Evolutionary conservation across 345 rosid species (phyloP).

Genomic region (Hibiscus syriacus): DNA sequence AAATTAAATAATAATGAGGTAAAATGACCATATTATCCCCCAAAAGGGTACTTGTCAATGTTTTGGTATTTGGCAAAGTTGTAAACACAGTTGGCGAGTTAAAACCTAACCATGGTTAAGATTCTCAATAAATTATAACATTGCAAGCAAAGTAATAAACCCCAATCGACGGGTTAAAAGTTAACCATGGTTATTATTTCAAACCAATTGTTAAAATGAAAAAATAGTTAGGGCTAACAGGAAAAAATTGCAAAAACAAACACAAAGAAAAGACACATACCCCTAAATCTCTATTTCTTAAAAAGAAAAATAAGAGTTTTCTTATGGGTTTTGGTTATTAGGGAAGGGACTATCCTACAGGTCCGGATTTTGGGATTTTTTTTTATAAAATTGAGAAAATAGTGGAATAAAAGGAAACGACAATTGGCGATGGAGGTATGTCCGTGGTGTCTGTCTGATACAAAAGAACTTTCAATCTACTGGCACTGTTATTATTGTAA

Average conservation of each 20-base stretch:
- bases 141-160: neutral
- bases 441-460: conserved; percentile 18
- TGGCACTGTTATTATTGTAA: conserved; percentile 5
- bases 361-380: conserved; percentile 13
- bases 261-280: conserved; percentile 6
- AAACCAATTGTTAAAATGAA: neutral
- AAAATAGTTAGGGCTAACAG: neutral
- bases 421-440: conserved; percentile 18
- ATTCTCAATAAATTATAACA: neutral
- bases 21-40: too few species aligned
- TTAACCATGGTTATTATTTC: conserved; percentile 20
- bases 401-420: conserved; percentile 19
- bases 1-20: too few species aligned
- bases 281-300: neutral
- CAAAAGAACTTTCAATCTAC: neutral
- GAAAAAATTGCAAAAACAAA: neutral
- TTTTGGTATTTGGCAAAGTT: neutral
- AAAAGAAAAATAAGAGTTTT: neutral
- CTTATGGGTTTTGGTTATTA: neutral
- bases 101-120: conserved; percentile 21
- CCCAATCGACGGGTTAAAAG: neutral
- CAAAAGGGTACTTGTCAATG: neutral
- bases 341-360: neutral
- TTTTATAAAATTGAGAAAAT: conserved; percentile 15
- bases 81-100: neutral